Conservation (phyloP, 164 flowering plant species). For the Platanus orientalis region DNA sequence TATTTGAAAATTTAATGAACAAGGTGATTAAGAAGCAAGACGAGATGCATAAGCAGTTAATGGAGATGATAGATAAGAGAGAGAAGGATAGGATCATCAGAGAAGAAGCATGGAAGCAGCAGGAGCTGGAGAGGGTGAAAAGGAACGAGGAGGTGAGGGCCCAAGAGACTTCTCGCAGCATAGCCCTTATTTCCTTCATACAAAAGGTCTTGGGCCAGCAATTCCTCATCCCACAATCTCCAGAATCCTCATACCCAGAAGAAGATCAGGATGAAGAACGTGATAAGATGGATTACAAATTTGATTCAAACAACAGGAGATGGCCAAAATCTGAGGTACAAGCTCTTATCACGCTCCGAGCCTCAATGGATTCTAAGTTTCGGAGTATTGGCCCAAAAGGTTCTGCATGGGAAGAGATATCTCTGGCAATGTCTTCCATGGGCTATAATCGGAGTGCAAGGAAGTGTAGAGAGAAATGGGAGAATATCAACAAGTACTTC, state of each 20-base stretch:
- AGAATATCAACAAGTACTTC: constrained; percentile 50
- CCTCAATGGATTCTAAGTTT: constrained; percentile 35
- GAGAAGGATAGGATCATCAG: constrained; percentile 46
- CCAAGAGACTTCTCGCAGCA: constrained; percentile 44
- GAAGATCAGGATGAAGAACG: constrained; percentile 18
- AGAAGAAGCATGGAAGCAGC: constrained; percentile 62
- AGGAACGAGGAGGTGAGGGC: constrained; percentile 35
- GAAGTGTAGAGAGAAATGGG: constrained; percentile 66
- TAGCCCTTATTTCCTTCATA: constrained; percentile 44
- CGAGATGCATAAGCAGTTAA: constrained; percentile 46
- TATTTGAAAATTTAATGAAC: constrained; percentile 32
- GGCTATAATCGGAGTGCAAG: constrained; percentile 43
- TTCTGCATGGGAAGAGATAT: constrained; percentile 49
- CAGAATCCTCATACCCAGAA: constrained; percentile 6
- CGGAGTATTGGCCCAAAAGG: constrained; percentile 23
- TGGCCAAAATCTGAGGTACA: constrained; percentile 56
- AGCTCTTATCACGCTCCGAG: constrained; percentile 40
- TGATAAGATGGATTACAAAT: constrained; percentile 11
- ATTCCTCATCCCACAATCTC: constrained; percentile 22
- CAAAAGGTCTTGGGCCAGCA: constrained; percentile 31
- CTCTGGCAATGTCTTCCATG: constrained; percentile 31
- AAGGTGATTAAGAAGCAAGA: constrained; percentile 51
- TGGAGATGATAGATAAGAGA: constrained; percentile 41
- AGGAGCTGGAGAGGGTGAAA: constrained; percentile 42
- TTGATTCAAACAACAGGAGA: constrained; percentile 27